Percentiles rank a stretch among this genome's conserved stretches.
phyloP scores from a whole-genome alignment of 2,329 filamentous ascomycete species.

The Aspergillus ruber region DNA sequence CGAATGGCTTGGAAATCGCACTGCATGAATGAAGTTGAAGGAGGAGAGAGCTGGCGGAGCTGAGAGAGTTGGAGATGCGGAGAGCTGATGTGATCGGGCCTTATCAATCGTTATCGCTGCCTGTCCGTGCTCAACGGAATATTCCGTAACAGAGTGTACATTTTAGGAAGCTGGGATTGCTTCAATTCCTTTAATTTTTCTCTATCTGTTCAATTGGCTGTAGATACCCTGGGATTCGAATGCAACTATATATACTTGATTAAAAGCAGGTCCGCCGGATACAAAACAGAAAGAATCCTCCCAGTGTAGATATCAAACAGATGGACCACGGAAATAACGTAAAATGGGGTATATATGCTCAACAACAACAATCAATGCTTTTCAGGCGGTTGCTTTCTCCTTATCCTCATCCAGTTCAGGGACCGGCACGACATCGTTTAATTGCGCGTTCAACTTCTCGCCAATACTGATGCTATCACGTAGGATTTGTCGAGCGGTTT shows the following conservation, averaged over 20 bases:
- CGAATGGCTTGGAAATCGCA: neutral
- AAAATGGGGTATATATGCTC: neutral
- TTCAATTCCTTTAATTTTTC: neutral
- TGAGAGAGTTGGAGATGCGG: neutral
- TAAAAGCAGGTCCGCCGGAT: neutral
- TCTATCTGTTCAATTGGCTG: too few species aligned
- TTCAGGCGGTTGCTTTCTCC: neutral
- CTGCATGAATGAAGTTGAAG: neutral
- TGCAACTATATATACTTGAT: too few species aligned
- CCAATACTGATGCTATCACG: constrained; percentile 62
- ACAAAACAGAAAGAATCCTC: neutral
- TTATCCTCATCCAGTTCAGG: constrained; percentile 1
- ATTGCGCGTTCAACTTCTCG: constrained; percentile 60
- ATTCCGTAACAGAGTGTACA: neutral
- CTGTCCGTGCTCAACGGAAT: neutral
- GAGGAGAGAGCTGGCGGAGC: neutral
- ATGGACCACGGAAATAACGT: neutral
- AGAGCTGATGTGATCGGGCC: neutral
- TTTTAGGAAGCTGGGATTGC: neutral
- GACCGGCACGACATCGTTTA: constrained; percentile 47
- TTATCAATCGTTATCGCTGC: neutral
- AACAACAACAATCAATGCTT: neutral
- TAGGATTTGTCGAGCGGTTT: constrained; percentile 51
- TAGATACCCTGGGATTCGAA: too few species aligned
- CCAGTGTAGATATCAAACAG: neutral